Conservation (phyloP, 2,329 filamentous ascomycete species). For the Xylaria sp. region DNA sequence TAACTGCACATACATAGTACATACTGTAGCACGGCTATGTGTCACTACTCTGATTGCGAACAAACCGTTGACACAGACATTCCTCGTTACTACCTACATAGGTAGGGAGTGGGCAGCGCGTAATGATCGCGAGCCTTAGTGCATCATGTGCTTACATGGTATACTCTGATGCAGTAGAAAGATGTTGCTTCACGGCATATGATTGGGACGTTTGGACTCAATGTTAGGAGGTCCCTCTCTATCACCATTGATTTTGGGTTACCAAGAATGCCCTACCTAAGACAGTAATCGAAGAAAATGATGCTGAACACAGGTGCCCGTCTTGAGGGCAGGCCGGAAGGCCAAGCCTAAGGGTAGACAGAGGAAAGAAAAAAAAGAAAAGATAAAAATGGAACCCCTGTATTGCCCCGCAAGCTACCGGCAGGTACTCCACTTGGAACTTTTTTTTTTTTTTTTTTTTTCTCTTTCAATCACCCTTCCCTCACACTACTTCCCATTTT, state of each 20-base stretch:
- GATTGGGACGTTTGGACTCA: not conserved
- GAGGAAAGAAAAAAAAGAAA: constrained; percentile 14
- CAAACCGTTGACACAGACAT: no score
- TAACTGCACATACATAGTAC: not conserved
- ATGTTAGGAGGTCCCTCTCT: not conserved
- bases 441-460: constrained; percentile 38
- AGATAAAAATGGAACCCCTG: constrained; percentile 31
- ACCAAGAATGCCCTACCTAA: not conserved
- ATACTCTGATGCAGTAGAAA: not conserved
- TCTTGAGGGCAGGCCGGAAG: not conserved
- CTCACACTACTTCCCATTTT: constrained; percentile 8
- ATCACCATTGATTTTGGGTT: not conserved
- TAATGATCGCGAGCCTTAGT: constrained; percentile 1
- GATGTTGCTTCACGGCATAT: not conserved
- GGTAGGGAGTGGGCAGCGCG: not conserved
- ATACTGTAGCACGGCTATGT: no score
- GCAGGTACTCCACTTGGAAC: constrained; percentile 28
- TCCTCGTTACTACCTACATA: constrained; percentile 3
- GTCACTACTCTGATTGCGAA: no score
- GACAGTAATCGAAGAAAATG: not conserved
- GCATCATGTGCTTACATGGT: not conserved
- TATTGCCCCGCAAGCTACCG: constrained; percentile 41
- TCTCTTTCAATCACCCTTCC: constrained; percentile 25
- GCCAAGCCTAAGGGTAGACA: not conserved
- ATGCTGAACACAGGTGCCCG: no score